phyloP scores from a whole-genome alignment of 129 eudicot species.

The Gnaphalium uliginosum region DNA sequence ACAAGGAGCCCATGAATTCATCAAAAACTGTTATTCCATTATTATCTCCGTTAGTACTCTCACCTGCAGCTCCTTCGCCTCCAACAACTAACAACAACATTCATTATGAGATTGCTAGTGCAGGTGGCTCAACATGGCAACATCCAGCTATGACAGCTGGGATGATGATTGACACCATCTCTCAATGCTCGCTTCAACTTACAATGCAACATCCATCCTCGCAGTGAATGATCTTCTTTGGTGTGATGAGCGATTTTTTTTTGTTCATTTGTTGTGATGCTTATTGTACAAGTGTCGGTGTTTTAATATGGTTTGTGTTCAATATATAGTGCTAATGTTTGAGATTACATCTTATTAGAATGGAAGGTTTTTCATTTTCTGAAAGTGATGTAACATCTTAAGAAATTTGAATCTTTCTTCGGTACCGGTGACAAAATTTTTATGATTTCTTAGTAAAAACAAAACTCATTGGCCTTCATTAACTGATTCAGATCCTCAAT shows the following conservation, averaged over 20 bases:
- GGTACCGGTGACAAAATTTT: no score
- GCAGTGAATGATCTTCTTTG: constrained; percentile 18
- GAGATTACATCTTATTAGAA: not conserved
- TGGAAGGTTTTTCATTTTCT: not conserved
- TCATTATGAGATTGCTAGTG: constrained; percentile 1
- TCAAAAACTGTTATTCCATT: constrained; percentile 36
- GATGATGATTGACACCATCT: constrained; percentile 12
- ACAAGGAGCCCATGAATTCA: not conserved
- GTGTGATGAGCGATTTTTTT: not conserved
- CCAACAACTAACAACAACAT: not conserved
- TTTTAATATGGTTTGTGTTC: not conserved
- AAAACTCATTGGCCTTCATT: no score
- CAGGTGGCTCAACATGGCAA: constrained; percentile 12
- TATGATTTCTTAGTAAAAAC: no score
- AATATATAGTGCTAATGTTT: not conserved
- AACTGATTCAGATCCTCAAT: no score
- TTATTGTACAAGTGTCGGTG: constrained; percentile 4
- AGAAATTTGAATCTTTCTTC: no score
- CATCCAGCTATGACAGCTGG: constrained; percentile 28
- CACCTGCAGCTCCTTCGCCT: constrained; percentile 16
- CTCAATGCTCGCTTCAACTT: constrained; percentile 26
- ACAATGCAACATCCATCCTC: constrained; percentile 29
- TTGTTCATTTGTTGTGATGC: not conserved
- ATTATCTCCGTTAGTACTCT: constrained; percentile 33
- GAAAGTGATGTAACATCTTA: no score